phyloP scores from a whole-genome alignment of 306 rosid genomes.

The Bauhinia variegata region DNA sequence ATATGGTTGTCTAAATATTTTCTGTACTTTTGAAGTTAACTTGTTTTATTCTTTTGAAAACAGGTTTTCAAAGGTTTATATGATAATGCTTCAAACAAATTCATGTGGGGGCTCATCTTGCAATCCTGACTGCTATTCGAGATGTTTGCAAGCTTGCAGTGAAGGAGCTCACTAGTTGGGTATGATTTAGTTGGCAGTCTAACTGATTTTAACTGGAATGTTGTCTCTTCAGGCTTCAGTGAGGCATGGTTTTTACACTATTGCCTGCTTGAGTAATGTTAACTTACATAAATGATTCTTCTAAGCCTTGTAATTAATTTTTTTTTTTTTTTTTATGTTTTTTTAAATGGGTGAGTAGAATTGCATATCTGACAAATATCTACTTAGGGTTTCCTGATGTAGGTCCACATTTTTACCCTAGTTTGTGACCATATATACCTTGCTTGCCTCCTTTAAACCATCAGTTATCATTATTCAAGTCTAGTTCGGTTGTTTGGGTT shows the following conservation, averaged over 20 bases:
- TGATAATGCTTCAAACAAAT: slow-evolving; percentile 74
- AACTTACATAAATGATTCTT: no score
- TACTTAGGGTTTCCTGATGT: no score
- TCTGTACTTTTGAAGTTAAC: slow-evolving; percentile 11
- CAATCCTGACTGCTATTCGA: slow-evolving; percentile 91
- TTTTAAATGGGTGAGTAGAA: neutral
- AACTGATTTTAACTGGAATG: neutral
- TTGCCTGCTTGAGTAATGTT: neutral
- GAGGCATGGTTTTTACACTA: neutral
- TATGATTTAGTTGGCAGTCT: slow-evolving; percentile 42
- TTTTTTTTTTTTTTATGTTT: neutral
- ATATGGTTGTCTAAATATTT: neutral
- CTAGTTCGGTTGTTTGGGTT: no score
- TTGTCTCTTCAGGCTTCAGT: neutral
- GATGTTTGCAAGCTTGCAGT: slow-evolving; percentile 99
- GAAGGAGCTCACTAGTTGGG: slow-evolving; percentile 97
- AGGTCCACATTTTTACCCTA: no score
- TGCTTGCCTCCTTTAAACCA: no score
- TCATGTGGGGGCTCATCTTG: slow-evolving; percentile 79
- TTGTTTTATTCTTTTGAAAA: slow-evolving; percentile 3
- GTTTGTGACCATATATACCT: no score
- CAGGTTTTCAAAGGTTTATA: slow-evolving; percentile 91
- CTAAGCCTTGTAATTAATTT: no score
- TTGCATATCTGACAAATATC: no score
- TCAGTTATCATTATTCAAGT: no score